Evolutionary conservation across 2,329 filamentous ascomycete genomes (phyloP).

Genomic region (Aspergillus pseudotamarii): DNA sequence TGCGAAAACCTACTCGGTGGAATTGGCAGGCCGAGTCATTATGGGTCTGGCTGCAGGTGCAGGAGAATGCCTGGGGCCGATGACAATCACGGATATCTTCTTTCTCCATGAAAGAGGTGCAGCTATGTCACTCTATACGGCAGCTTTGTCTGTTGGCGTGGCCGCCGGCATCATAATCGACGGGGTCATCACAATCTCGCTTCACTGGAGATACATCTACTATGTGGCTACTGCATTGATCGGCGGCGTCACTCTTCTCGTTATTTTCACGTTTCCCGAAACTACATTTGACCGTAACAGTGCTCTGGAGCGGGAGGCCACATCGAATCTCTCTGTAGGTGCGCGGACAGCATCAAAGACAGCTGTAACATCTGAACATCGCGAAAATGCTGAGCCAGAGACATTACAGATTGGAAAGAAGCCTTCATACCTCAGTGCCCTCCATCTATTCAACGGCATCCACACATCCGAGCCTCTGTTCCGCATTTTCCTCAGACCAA

Average conservation of each 20-base stretch:
- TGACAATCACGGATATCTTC: conserved; percentile 52
- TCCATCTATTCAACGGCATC: background rate
- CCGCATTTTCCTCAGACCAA: background rate
- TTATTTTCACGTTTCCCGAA: background rate
- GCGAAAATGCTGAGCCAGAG: background rate
- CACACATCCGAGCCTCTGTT: background rate
- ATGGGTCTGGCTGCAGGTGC: conserved; percentile 55
- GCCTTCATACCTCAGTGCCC: background rate
- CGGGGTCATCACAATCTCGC: conserved; percentile 38
- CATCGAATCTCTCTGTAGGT: background rate
- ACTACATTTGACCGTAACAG: background rate
- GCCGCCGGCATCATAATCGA: conserved; percentile 34
- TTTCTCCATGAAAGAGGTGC: background rate
- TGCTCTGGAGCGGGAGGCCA: background rate
- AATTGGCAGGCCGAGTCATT: conserved; percentile 24
- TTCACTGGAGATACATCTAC: conserved; percentile 35
- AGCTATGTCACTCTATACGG: background rate
- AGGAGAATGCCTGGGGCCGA: conserved; percentile 52
- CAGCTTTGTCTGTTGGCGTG: conserved; percentile 29
- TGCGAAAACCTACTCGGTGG: conserved; percentile 33
- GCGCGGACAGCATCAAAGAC: background rate
- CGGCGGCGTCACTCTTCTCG: background rate
- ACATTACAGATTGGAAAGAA: background rate
- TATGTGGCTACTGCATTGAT: conserved; percentile 7
- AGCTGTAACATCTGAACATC: background rate